A percentile compares a stretch with the other conserved stretches of the same genome.
Conservation (phyloP, 805 yeast species). For the Candida koratica region DNA sequence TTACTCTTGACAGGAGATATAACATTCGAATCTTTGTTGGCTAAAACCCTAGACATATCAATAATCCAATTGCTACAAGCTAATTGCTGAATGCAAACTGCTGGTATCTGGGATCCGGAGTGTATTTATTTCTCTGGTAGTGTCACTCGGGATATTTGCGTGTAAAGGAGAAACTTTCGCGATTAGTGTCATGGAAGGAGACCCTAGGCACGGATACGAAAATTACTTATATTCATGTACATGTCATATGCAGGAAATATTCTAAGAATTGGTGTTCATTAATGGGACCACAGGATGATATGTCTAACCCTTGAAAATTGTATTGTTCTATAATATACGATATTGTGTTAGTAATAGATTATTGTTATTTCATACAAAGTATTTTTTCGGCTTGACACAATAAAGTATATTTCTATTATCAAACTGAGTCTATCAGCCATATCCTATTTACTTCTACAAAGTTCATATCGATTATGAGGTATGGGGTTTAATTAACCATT, state of each 20-base stretch:
- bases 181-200: conserved; percentile 1
- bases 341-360: no score
- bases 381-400: no score
- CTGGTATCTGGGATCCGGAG: conserved; percentile 1
- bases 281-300: no score
- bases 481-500: no score
- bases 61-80: background rate
- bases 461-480: no score
- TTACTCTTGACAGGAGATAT: conserved; percentile 9
- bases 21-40: conserved; percentile 13
- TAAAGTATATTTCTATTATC: no score
- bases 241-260: background rate
- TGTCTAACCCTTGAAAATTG: no score
- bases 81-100: background rate
- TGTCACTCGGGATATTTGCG: conserved; percentile 7
- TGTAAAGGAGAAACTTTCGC: conserved; percentile 4
- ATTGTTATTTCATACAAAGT: no score
- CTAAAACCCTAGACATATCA: conserved; percentile 12
- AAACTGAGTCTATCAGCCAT: no score
- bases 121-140: conserved; percentile 6
- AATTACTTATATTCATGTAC: no score
- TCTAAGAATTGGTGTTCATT: background rate
- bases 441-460: no score
- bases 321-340: no score
- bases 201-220: conserved; percentile 4